Conservation (phyloP, 352 stramenopile genomes). For the Globisporangium middletonii region DNA sequence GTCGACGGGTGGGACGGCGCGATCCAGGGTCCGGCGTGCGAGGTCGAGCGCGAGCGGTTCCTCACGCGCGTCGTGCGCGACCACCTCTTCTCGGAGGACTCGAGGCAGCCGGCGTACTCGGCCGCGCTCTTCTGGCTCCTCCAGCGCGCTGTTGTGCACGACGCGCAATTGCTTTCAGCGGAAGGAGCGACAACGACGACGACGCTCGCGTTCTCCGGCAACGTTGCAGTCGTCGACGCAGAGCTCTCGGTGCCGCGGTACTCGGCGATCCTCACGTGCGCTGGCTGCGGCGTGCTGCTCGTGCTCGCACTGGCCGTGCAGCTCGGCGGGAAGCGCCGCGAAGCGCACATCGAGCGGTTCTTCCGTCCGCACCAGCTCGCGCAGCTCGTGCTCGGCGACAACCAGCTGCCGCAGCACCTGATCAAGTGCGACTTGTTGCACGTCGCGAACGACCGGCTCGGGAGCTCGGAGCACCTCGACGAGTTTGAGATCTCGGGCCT, state of each 20-base stretch:
- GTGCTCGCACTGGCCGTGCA: constrained; percentile 33
- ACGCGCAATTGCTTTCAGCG: constrained; percentile 10
- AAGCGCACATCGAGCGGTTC: constrained; percentile 34
- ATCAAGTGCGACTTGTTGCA: constrained; percentile 48
- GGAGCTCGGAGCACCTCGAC: constrained; percentile 46
- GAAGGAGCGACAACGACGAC: constrained; percentile 8
- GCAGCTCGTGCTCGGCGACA: constrained; percentile 31
- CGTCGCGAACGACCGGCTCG: constrained; percentile 37
- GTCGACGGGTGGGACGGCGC: constrained; percentile 19
- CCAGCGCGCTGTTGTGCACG: constrained; percentile 29
- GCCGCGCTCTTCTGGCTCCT: constrained; percentile 52
- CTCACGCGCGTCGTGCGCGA: constrained; percentile 33
- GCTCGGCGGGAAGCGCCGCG: constrained; percentile 32
- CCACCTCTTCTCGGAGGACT: constrained; percentile 43
- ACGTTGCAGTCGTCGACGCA: constrained; percentile 25
- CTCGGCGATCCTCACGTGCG: constrained; percentile 33
- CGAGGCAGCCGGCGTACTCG: constrained; percentile 38
- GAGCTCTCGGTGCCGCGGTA: constrained; percentile 25
- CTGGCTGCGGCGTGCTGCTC: constrained; percentile 28
- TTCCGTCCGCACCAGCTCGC: constrained; percentile 45
- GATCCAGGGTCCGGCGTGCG: constrained; percentile 28
- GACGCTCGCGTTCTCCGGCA: constrained; percentile 23
- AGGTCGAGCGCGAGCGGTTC: constrained; percentile 37
- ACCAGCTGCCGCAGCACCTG: constrained; percentile 27
- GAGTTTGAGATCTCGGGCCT: constrained; percentile 53